phyloP scores from a whole-genome alignment of 345 rosid species.

The Cardamine resedifolia region DNA sequence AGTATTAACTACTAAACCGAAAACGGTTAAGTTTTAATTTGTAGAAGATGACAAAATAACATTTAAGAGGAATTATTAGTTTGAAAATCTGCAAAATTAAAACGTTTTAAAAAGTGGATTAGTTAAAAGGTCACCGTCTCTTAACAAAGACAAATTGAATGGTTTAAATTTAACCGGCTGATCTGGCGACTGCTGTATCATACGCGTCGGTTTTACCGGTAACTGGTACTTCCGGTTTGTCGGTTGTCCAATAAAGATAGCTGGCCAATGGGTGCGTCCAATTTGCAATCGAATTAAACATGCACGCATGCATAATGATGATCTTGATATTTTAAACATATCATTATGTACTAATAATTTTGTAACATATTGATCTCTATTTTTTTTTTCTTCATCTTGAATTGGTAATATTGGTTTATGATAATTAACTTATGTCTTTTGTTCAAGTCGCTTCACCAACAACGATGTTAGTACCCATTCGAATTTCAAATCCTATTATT shows the following conservation, averaged over 20 bases:
- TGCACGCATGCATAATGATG: constrained; percentile 7
- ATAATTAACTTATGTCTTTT: too few relatives aligned
- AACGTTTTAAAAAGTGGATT: constrained; percentile 1
- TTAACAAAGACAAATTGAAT: constrained; percentile 9
- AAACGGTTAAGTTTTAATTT: background rate
- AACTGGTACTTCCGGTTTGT: constrained; percentile 33
- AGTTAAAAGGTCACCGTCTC: constrained; percentile 27
- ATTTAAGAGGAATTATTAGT: background rate
- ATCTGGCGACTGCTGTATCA: constrained; percentile 24
- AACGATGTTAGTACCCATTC: too few relatives aligned
- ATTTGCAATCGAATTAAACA: background rate
- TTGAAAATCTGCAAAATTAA: background rate
- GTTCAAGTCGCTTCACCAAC: background rate
- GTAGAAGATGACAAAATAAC: background rate
- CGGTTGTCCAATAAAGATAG: background rate
- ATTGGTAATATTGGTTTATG: background rate
- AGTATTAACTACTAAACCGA: background rate
- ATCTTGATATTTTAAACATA: background rate
- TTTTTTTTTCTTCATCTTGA: background rate
- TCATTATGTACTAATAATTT: background rate
- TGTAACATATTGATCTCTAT: background rate
- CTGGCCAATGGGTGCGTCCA: background rate
- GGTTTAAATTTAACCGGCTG: constrained; percentile 28
- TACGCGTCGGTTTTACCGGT: constrained; percentile 29
- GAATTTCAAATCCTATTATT: too few relatives aligned